A percentile compares a stretch with the other conserved stretches of the same genome.
These are phyloP conservation scores for Mycena leptocephala DNA, from an alignment of 768 basidiomycete species.

Conservation along the genomic window DNA sequence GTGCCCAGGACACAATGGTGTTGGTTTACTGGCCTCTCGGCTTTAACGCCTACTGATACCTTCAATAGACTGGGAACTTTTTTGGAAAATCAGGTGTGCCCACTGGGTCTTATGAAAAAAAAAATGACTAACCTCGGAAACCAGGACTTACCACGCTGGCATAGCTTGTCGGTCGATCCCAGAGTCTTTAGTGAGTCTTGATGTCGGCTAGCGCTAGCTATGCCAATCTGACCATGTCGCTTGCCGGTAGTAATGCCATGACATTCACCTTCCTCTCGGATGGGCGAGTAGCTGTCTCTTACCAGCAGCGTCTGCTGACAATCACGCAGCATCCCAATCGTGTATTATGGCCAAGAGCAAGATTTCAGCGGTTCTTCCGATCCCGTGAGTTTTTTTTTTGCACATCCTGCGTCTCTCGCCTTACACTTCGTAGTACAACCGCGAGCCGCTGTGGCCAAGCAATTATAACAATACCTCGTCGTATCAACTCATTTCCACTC, in stretches of 20 bases:
- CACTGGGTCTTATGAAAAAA: too few species aligned
- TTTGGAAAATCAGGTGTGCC: conserved; percentile 89
- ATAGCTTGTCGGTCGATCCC: conserved; percentile 81
- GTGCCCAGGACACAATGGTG: conserved; percentile 35
- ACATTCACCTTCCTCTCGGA: conserved; percentile 83
- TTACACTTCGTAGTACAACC: conserved; percentile 67
- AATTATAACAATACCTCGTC: conserved; percentile 71
- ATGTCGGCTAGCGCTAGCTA: too few species aligned
- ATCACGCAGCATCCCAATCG: conserved; percentile 71
- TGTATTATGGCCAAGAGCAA: conserved; percentile 90
- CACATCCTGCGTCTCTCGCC: not conserved
- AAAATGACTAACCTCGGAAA: too few species aligned
- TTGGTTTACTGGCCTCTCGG: too few species aligned
- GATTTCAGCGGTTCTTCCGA: conserved; percentile 74
- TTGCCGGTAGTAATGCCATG: conserved; percentile 76
- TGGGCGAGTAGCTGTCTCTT: conserved; percentile 50
- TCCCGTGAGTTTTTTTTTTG: conserved; percentile 63
- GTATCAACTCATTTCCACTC: conserved; percentile 71
- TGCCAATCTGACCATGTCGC: too few species aligned
- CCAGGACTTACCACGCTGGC: conserved; percentile 84
- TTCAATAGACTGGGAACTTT: too few species aligned
- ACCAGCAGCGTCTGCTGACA: not conserved
- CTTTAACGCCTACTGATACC: too few species aligned
- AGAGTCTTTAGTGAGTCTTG: conserved; percentile 75
- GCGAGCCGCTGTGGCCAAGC: conserved; percentile 84